Base-by-base conservation (phyloP, 345 rosid species). In the Sonneratia caseolaris region DNA sequence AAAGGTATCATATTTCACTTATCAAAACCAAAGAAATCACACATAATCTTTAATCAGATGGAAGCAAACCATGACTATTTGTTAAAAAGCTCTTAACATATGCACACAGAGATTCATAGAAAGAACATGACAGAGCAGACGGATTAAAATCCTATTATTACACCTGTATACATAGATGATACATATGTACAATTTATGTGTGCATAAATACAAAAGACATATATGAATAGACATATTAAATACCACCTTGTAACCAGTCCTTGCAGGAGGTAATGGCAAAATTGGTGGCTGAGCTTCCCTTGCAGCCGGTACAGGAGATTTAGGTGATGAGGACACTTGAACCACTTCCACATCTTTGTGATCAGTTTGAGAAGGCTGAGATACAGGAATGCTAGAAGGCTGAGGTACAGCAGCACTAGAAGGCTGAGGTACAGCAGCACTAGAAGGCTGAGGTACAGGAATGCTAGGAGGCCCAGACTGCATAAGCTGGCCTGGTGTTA, bases 401-500 rank as follows among this genome's bases (percentile, higher is more conserved):
- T 81, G 64, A 71, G 45, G 22, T 1, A 27, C 65, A 5, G 73
- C 10, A 51, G 11, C 10, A 36, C 37, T 68, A 27, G 53, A 42
- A 68, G 70, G 56, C 56, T 48, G 55, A 43, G 55, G 21, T 1
- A 27, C 37, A 18, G 71, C 36, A 68, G 51, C 64, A 21, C 68
- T 49, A 45, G 81, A 15, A 70, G 66, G 64, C 64, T 38, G 71
- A 67, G 49, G 40, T n/a, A 43, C 56, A 68, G 55, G 70, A n/a
- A 72, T 75, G 37, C 81, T 72, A 11, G 82, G 37, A 71, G 87
- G 65, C 74, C 88, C 88, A 15, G 91, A 75, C 79, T 89, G 93
- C 81, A 86, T 71, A 38, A 90, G 72, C 75, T 90, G 96, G 70
- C 82, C 93, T n/a, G 97, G 97, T 69, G 91, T 92, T 70, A 92